These are phyloP conservation scores for Euphorbia celastroides DNA, from an alignment of 441 rosid genomes.

Conservation along the genomic window DNA sequence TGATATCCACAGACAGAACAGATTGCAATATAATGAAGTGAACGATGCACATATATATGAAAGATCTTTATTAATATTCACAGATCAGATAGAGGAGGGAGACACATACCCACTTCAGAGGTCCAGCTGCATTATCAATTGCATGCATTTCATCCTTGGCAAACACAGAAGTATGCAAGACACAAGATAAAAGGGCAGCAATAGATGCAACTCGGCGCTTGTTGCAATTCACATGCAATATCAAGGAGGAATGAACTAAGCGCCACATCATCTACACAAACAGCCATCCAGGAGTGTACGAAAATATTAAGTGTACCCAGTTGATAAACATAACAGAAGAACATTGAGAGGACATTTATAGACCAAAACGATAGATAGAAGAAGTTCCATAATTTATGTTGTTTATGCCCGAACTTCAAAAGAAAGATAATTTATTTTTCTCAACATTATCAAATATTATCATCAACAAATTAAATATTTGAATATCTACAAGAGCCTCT, in stretches of 20 bases:
- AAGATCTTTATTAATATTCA: neutral
- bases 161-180: conserved; percentile 72
- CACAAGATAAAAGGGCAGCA: conserved; percentile 86
- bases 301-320: neutral
- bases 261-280: conserved; percentile 77
- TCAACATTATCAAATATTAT: neutral
- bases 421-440: neutral
- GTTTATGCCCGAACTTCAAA: neutral
- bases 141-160: conserved; percentile 62
- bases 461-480: neutral
- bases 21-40: neutral
- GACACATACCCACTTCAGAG: conserved; percentile 79
- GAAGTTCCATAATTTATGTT: neutral
- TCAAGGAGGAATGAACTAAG: conserved; percentile 85
- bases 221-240: conserved; percentile 82
- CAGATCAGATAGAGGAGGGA: neutral
- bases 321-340: conserved; percentile 11
- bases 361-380: neutral
- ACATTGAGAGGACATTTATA: neutral
- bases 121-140: conserved; percentile 51
- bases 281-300: conserved; percentile 8
- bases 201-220: conserved; percentile 92
- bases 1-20: conserved; percentile 17
- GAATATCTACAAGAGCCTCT: neutral
- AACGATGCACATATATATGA: neutral